phyloP scores from a whole-genome alignment of 805 yeast species.

The Komagataella pastoris region DNA sequence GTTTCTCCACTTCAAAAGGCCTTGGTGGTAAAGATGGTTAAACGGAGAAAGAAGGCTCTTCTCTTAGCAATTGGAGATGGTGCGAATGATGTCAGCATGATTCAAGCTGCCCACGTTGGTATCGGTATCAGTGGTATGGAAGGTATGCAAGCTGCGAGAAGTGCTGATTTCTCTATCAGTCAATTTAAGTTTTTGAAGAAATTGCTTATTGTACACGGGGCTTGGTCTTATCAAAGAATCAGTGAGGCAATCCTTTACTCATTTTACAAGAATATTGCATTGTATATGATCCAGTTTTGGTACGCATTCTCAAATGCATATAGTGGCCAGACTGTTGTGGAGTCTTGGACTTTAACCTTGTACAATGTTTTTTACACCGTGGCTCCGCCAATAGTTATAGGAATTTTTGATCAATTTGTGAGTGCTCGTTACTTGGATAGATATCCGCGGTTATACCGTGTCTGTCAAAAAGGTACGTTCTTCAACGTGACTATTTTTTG shows the following conservation, averaged over 20 bases:
- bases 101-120: constrained; percentile 98
- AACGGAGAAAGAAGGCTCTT: constrained; percentile 61
- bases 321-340: constrained; percentile 92
- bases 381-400: constrained; percentile 90
- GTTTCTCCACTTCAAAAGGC: constrained; percentile 98
- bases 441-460: constrained; percentile 83
- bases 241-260: constrained; percentile 89
- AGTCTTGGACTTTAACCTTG: constrained; percentile 95
- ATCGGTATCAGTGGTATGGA: constrained; percentile 99
- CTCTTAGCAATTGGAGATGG: constrained; percentile 96
- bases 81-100: constrained; percentile 98
- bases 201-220: constrained; percentile 82
- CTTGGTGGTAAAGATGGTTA: constrained; percentile 86
- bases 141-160: constrained; percentile 98
- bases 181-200: constrained; percentile 83
- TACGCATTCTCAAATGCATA: constrained; percentile 84
- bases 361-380: constrained; percentile 93
- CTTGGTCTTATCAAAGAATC: constrained; percentile 95
- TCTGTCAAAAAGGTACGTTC: constrained; percentile 82
- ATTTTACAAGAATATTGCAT: constrained; percentile 88
- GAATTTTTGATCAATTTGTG: constrained; percentile 93
- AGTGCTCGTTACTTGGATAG: constrained; percentile 79
- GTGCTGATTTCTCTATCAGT: constrained; percentile 95
- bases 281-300: constrained; percentile 98
- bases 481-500: constrained; percentile 88